These are phyloP conservation scores for Sporisorium exsertum DNA, from an alignment of 1,284 basidiomycete genomes.

Conservation along the genomic window DNA sequence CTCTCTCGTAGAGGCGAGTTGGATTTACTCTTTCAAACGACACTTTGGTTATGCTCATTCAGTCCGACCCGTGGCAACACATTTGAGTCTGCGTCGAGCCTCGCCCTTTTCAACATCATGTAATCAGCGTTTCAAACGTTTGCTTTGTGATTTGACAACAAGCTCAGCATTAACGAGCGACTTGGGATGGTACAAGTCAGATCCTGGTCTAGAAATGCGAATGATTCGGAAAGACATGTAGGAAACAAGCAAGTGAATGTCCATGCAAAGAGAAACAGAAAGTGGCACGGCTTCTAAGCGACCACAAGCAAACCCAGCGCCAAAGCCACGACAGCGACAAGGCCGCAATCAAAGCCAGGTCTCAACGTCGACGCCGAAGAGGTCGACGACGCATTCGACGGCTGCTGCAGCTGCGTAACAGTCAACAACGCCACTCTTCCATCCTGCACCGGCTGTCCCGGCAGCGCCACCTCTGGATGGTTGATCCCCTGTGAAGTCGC, in stretches of 20 bases:
- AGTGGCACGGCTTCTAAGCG: neutral
- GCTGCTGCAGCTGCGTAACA: constrained; percentile 71
- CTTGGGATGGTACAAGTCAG: neutral
- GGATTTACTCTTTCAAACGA: too few relatives aligned
- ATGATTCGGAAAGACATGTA: neutral
- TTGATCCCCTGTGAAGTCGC: constrained; percentile 76
- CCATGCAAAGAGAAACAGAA: neutral
- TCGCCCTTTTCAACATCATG: too few relatives aligned
- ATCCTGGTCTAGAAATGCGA: neutral
- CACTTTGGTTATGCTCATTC: too few relatives aligned
- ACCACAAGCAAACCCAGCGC: neutral
- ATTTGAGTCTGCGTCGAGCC: too few relatives aligned
- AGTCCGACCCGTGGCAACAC: too few relatives aligned
- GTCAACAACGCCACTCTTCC: constrained; percentile 86
- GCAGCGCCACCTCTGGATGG: constrained; percentile 73
- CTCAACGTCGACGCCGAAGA: neutral
- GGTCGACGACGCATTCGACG: neutral
- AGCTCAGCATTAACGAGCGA: too few relatives aligned
- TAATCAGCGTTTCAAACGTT: too few relatives aligned
- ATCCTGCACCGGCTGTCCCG: constrained; percentile 79
- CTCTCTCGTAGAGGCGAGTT: too few relatives aligned
- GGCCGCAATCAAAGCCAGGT: neutral
- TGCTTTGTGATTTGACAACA: too few relatives aligned
- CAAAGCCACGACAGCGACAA: neutral
- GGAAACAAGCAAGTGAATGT: neutral